These are phyloP conservation scores for Podospora pseudocomata DNA, from an alignment of 495 filamentous ascomycete genomes.

Conservation along the genomic window DNA sequence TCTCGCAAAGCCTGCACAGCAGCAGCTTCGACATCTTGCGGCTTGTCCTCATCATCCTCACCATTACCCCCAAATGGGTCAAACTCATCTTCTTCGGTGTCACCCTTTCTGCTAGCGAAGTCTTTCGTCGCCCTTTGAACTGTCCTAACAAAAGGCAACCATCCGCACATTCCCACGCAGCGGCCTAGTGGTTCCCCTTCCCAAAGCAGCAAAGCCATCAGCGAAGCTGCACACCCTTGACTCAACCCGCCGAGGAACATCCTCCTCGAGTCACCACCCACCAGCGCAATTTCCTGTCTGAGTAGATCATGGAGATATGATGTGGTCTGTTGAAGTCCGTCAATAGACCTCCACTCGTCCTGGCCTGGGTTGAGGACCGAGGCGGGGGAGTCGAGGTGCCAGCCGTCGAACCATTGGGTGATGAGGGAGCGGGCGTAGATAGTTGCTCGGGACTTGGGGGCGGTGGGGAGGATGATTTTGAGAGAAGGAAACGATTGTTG, in stretches of 20 bases:
- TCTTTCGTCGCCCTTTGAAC: conserved; percentile 20
- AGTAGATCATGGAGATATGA: conserved; percentile 42
- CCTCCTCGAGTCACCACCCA: conserved; percentile 34
- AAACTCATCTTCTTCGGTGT: conserved; percentile 20
- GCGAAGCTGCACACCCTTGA: conserved; percentile 51
- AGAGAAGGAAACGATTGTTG: conserved; percentile 15
- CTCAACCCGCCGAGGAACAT: conserved; percentile 53
- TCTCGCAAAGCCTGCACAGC: conserved; percentile 24
- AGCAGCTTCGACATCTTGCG: conserved; percentile 19
- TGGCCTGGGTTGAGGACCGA: conserved; percentile 11
- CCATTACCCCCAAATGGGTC: conserved; percentile 29
- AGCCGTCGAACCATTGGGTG: conserved; percentile 57
- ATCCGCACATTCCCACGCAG: conserved; percentile 54
- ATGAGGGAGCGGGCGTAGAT: conserved; percentile 44
- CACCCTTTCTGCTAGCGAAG: conserved; percentile 12
- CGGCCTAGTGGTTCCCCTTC: conserved; percentile 32
- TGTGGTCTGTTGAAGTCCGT: conserved; percentile 43
- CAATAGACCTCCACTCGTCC: conserved; percentile 33
- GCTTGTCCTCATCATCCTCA: conserved; percentile 23
- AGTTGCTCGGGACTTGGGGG: conserved; percentile 41
- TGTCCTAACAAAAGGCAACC: conserved; percentile 46
- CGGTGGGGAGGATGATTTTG: conserved; percentile 46
- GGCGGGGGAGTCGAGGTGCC: conserved; percentile 30
- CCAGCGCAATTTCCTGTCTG: conserved; percentile 20
- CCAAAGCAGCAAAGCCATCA: conserved; percentile 41